Conservation (phyloP, 202 grass and related monocot species). For the Zoysia matrella region DNA sequence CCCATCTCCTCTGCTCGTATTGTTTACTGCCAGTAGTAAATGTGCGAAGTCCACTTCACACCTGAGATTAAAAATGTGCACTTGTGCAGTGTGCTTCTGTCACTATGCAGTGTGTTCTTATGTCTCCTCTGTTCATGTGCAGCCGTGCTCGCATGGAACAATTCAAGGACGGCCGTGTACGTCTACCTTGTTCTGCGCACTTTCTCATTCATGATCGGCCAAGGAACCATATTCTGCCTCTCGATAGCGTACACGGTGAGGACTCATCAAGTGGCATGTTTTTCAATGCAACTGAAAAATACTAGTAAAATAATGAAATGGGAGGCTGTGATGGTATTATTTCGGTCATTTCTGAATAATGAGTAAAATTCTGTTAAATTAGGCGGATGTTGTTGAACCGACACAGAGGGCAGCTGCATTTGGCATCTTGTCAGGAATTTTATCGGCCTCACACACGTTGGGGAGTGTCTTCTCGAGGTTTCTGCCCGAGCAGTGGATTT, state of each 20-base stretch:
- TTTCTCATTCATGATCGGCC: slow-evolving; percentile 69
- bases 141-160: slow-evolving; percentile 75
- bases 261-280: background rate
- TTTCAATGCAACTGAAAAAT: background rate
- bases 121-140: slow-evolving; percentile 8
- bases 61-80: background rate
- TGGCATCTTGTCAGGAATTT: slow-evolving; percentile 74
- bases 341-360: background rate
- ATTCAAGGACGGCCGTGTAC: slow-evolving; percentile 65
- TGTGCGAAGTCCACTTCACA: background rate
- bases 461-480: slow-evolving; percentile 32
- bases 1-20: background rate
- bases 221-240: slow-evolving; percentile 84
- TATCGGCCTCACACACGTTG: slow-evolving; percentile 74
- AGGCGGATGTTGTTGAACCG: slow-evolving; percentile 72
- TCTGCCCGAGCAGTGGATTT: slow-evolving; percentile 49
- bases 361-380: slow-evolving; percentile 18
- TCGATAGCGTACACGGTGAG: slow-evolving; percentile 72
- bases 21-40: background rate
- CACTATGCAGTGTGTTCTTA: background rate
- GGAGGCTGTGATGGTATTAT: background rate
- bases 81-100: background rate
- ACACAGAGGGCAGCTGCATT: slow-evolving; percentile 67
- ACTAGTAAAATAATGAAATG: background rate
- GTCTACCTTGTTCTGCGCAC: slow-evolving; percentile 64